Percentiles rank a stretch among this genome's conserved stretches.
Conservation (phyloP, 306 rosid species). For the Argentina anserina region DNA sequence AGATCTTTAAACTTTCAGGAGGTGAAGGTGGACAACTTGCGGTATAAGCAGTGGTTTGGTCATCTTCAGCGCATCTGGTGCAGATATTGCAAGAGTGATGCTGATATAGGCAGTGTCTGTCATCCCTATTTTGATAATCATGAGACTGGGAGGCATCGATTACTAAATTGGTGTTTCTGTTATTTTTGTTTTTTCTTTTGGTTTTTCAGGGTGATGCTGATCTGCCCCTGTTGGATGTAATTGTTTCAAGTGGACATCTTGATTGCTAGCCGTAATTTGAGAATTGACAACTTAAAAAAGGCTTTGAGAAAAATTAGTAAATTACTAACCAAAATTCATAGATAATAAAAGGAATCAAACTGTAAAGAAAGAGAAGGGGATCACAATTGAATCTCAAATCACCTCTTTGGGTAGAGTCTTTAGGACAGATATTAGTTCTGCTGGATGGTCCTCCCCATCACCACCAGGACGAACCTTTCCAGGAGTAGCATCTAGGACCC, state of each 20-base stretch:
- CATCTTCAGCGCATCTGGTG: not conserved
- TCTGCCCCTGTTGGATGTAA: not conserved
- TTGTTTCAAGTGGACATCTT: not conserved
- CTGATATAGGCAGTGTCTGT: too few relatives aligned
- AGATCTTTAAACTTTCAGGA: too few relatives aligned
- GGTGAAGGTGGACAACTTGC: not conserved
- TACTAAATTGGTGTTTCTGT: not conserved
- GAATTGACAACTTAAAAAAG: not conserved
- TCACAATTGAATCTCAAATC: constrained; percentile 14
- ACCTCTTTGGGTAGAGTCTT: constrained; percentile 77
- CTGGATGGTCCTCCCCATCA: constrained; percentile 97
- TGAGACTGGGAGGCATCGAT: not conserved
- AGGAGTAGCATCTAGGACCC: constrained; percentile 93
- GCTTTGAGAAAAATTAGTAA: not conserved
- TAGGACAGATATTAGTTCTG: constrained; percentile 72
- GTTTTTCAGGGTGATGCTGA: not conserved
- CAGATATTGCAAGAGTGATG: not conserved
- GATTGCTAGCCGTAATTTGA: not conserved
- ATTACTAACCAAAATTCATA: not conserved
- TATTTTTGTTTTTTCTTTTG: too few relatives aligned
- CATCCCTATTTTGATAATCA: not conserved
- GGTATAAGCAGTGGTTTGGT: not conserved
- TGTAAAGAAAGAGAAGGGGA: constrained; percentile 5
- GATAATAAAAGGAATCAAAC: not conserved
- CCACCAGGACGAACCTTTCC: constrained; percentile 88